Evolutionary conservation across 306 rosid genomes (phyloP).

Genomic region (Aeschynomene evenia): DNA sequence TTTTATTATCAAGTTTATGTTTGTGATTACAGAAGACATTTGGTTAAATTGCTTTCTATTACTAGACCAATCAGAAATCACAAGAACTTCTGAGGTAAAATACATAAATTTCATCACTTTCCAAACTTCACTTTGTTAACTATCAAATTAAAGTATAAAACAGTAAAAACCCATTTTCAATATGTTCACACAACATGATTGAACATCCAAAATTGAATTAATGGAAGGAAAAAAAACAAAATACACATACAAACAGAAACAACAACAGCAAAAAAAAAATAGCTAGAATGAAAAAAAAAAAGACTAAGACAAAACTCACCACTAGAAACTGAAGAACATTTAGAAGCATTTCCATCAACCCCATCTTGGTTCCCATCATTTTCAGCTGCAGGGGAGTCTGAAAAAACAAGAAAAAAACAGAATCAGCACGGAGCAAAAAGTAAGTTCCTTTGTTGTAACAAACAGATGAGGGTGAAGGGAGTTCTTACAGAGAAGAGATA

Average conservation of each 20-base stretch:
- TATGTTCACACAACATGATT: not conserved
- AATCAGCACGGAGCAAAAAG: slow-evolving; percentile 10
- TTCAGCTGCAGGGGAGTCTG: slow-evolving; percentile 52
- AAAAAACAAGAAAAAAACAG: slow-evolving; percentile 12
- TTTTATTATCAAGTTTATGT: not conserved
- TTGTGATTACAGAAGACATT: not conserved
- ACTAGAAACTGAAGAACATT: slow-evolving; percentile 57
- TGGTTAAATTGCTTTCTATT: not conserved
- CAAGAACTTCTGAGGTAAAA: not conserved
- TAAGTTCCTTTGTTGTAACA: not conserved
- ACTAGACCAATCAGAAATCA: not conserved
- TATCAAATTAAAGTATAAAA: slow-evolving; percentile 2
- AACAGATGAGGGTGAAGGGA: not conserved
- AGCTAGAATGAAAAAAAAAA: not conserved
- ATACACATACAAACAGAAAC: not conserved
- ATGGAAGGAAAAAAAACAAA: not conserved
- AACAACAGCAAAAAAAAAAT: not conserved
- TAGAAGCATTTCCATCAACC: slow-evolving; percentile 38
- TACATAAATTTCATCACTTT: not conserved
- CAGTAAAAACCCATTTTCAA: not conserved
- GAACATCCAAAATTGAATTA: not conserved
- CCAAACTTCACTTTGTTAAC: not conserved
- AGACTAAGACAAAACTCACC: slow-evolving; percentile 42
- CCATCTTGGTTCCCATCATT: slow-evolving; percentile 37
- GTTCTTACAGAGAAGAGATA: slow-evolving; percentile 49